Evolutionary conservation across 2,329 filamentous ascomycete species (phyloP), one percentile per base, ranked within the genome.

Genomic region (Trichoderma polysporum): DNA sequence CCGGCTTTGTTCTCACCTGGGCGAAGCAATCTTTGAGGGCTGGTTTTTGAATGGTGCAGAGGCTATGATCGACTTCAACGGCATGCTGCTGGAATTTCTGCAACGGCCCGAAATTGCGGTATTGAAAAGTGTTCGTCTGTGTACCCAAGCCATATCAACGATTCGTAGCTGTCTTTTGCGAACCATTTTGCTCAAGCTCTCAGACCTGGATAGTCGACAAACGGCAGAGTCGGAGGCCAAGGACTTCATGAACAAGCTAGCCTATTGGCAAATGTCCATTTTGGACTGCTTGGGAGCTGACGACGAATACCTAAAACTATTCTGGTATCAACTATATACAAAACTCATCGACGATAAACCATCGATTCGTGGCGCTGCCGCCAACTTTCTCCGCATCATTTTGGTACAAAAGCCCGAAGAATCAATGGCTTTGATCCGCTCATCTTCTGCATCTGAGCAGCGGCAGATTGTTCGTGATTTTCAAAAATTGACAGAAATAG

Each of bases 231-330:
- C 79, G 7, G 89, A 92, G 56, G 88, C 89, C 0, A 84, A 90
- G 29, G 81, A 85, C 0, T 93, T 96, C 67, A 86, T 99, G 77
- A 86, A 92, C 68, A 94, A 93, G 75, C 87, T 99, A 73, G 88
- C 92, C 0, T 98, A 97, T 77, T 99, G 95, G 95, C 95, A 98
- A 76, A 93, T 92, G 22, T 91, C 97, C 19, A 88, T 99, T 17
- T 82, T 99, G 17, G 90, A 89, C 2, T 88, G 90, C 4, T 88
- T 95, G 17, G 90, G 91, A 3, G 84, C 86, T 7, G 93, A 97
- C 52, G 88, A 91, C n/a, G 89, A 92, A 10, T 91, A 92, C 74
- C 86, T 97, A 73, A 91, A 90, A 70, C 84, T 97, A 37, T 87
- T 98, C 49, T 97, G 93, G 83, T 98, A 97, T 74, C 88, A 97